Percentiles rank a stretch among this genome's conserved stretches.
These are phyloP conservation scores for Diaporthe amygdali DNA, from an alignment of 2,329 filamentous ascomycete genomes.

Conservation along the genomic window DNA sequence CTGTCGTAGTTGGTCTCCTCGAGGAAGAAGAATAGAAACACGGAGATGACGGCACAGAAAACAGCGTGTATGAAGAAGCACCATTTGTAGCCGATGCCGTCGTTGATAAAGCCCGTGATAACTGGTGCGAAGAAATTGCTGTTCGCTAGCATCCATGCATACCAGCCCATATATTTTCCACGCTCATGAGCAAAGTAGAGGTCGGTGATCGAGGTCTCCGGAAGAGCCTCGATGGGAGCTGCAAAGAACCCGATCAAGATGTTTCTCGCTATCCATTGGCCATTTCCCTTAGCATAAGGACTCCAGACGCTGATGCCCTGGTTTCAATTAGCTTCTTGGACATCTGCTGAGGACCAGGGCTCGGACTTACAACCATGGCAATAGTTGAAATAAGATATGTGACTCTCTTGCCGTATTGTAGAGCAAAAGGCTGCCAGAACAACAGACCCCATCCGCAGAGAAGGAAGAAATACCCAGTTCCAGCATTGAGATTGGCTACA, in stretches of 20 bases:
- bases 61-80: conserved; percentile 38
- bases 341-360: not conserved
- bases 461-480: conserved; percentile 42
- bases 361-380: conserved; percentile 23
- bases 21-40: conserved; percentile 52
- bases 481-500: conserved; percentile 29
- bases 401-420: conserved; percentile 43
- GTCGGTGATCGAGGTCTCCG: conserved; percentile 45
- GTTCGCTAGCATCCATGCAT: conserved; percentile 34
- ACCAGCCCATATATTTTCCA: conserved; percentile 34
- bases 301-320: conserved; percentile 25
- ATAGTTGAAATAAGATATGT: conserved; percentile 30
- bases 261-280: conserved; percentile 44
- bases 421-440: conserved; percentile 52
- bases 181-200: conserved; percentile 38
- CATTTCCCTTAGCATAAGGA: conserved; percentile 32
- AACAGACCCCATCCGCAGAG: conserved; percentile 49
- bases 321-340: not conserved
- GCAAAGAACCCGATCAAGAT: conserved; percentile 43
- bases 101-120: conserved; percentile 39
- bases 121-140: conserved; percentile 39
- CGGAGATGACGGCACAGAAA: conserved; percentile 31
- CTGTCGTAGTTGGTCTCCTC: conserved; percentile 56
- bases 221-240: conserved; percentile 46
- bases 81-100: conserved; percentile 37